A percentile compares a stretch with the other conserved stretches of the same genome.
These are phyloP conservation scores for Avena atlantica DNA, from an alignment of 176 grass and related monocot species.

Conservation along the genomic window DNA sequence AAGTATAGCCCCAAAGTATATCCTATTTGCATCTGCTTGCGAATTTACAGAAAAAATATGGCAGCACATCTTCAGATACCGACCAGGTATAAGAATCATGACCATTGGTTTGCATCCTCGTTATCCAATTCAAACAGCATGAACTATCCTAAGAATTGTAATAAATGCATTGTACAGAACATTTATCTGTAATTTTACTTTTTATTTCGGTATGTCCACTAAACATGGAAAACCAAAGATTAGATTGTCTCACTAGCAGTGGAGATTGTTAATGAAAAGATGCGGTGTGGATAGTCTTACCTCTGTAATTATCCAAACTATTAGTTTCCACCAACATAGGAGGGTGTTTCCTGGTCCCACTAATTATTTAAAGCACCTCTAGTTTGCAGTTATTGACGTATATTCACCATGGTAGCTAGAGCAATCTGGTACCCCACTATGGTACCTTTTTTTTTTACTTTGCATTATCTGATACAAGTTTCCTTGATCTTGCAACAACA, in stretches of 20 bases:
- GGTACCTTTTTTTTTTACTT: not conserved
- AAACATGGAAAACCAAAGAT: not conserved
- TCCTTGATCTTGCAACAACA: conserved; percentile 15
- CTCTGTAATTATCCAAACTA: not conserved
- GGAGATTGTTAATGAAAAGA: not conserved
- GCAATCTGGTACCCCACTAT: not conserved
- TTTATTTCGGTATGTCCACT: not conserved
- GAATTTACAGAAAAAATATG: not conserved
- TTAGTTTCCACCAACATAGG: not conserved
- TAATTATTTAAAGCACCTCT: not conserved
- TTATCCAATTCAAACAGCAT: not conserved
- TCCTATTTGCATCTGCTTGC: not conserved
- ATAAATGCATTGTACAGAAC: not conserved
- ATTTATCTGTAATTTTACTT: not conserved
- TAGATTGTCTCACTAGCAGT: not conserved
- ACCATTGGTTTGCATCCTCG: not conserved
- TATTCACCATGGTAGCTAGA: not conserved
- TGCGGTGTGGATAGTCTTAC: not conserved
- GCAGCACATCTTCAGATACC: not conserved
- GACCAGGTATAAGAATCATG: conserved; percentile 3
- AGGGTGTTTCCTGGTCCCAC: not conserved
- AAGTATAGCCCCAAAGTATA: not conserved
- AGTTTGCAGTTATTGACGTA: not conserved
- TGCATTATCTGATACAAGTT: not conserved
- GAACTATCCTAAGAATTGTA: not conserved